Evolutionary conservation across 331 rosid genomes (phyloP), one percentile per base, ranked within the genome.

Genomic region (Cucumis variabilis): DNA sequence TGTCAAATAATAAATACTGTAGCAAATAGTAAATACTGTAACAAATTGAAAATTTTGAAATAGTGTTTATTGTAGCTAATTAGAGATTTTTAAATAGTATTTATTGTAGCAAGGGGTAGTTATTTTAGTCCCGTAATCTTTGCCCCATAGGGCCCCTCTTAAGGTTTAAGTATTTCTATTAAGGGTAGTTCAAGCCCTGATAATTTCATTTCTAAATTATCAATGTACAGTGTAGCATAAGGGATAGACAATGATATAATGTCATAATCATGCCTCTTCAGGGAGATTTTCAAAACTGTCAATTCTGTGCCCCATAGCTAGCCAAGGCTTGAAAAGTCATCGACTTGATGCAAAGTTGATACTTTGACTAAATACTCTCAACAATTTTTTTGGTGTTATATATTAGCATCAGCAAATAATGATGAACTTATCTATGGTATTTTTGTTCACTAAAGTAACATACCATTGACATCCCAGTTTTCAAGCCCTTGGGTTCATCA

Each of bases 391-490:
- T 8, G 5, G 23, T 15, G 3, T 72, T 3, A n/a, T 44, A 11
- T 44, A 11, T 28, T 44, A 5, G 51, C 69, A 53, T 60, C 71
- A 30, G 51, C 69, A 60, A 81, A 81, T 58, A 28, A 51, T 12
- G 60, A 81, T 9, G 44, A 10, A 10, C 30, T 81, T 28, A 33
- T 81, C 9, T 53, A 37, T 37, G 7, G 27, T 77, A 77, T 24
- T 11, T 33, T 82, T 21, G n/a, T 62, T 82, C 50, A 65, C 23
- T 21, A 82, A 82, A 82, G 58, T 55, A 55, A 82, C 86, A 86
- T 96, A 96, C 98, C 98, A 96, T 92, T 96, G 90, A 90, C 98
- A 96, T 96, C 82, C 95, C 96, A 86, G 96, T 96, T 94, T 96
- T 96, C 91, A 96, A 87, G 86, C 98, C 98, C 90, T 94, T 94